Base-by-base conservation (phyloP, 2,329 filamentous ascomycete genomes). In the Rutstroemia sp. region DNA sequence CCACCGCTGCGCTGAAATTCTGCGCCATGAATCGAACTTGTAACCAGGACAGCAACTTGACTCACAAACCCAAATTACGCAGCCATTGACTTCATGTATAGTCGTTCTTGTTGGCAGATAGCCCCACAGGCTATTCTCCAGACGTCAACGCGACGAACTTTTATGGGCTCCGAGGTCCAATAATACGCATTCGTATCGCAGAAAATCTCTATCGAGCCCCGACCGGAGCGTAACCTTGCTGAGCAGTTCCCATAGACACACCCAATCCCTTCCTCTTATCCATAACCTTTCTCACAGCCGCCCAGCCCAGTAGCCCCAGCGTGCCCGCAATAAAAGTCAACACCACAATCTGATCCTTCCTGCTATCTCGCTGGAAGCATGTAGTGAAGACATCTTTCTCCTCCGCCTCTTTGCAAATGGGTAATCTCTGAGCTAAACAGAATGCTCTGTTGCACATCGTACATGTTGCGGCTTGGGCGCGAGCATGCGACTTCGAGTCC, bases 331-430 rank as follows among this genome's bases (percentile, higher is more conserved):
- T 78, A 69, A 86, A 86, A 1, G 73, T 78, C 77, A 83, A 82
- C 4, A 86, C 83, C 38, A 86, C 84, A 62, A 85, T 76, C 70
- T 79, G 78, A 70, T 86, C 83, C 72, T 86, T 86, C 69, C 78
- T 78, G 68, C 79, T 83, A 69, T 86, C 83, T 61, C 83, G 78
- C 74, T 86, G 81, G 71, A 86, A 86, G 68, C 83, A 86, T 66
- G 77, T 75, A 27, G 83, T 83, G 44, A 80, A 71, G 19, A 86
- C 79, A 65, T 86, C 81, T 65, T 78, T 80, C 63, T 85, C 81
- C 61, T 78, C 76, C 53, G 81, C 81, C 61, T 78, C 75, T 64
- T 81, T 79, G 74, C 83, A 86, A 65, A 86, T 83, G 57, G 80
- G 79, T 23, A 86, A 72, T 63, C 75, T 78, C 62, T 82, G 77